Base-by-base conservation (phyloP, 495 filamentous ascomycete species). In the Barbatosphaeria neglecta region DNA sequence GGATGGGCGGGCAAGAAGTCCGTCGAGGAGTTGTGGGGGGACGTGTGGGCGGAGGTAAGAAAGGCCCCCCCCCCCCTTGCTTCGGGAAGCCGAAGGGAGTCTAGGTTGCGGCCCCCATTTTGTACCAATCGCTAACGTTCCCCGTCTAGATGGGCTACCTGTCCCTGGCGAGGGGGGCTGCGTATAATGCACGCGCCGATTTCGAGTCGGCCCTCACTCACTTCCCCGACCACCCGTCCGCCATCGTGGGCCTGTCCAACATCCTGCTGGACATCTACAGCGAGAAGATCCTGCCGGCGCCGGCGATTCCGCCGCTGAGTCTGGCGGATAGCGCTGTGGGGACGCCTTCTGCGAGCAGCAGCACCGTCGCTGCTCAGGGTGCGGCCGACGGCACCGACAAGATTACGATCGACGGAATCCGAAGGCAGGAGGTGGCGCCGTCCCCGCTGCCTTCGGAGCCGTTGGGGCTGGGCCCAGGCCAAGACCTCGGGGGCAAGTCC, bases 191-290 rank as follows among this genome's bases (percentile, higher is more conserved):
- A 8, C 71, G 83, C 18, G 72, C 73, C 20, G 64, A 79, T 35
- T 96, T 87, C 51, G 93, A 97, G 61, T 73, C 80, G 24, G 88
- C 90, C 4, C 65, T 98, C 5, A 72, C 76, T 18, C 76, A 83
- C 51, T 81, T 77, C 50, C 75, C 77, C 3, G 77, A 95, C 56
- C 87, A 95, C 59, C 76, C 85, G 1, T 74, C 72, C 22, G 89
- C 87, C 10, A 93, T 83, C 20, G 82, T 96, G 28, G 83, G 81
- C 4, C 69, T 97, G 33, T 87, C 84, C 18, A 86, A 83, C 49
- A 75, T 96, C 22, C 76, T 97, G 7, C 71, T 97, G 43, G 88
- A 95, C 55, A 80, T 89, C n/a, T 92, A 86, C 64, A 73, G 75
- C 47, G 74, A 84, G 57, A 81, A 63, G 39, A 67, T 78, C 43